Conservation (phyloP, 2,329 filamentous ascomycete species). For the Calonectria montana region DNA sequence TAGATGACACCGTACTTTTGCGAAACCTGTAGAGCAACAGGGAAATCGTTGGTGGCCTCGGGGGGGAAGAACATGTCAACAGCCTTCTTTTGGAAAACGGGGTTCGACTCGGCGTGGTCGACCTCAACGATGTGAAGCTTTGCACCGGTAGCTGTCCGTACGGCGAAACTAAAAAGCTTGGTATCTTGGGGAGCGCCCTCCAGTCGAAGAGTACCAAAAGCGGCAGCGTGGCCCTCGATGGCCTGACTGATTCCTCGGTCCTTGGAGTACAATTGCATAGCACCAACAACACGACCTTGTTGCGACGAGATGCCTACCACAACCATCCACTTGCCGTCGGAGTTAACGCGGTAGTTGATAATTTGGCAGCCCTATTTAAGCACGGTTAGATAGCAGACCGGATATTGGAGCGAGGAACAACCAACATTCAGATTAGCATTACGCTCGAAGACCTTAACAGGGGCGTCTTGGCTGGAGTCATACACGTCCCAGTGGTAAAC, state of each 20-base stretch:
- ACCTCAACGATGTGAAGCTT: conserved; percentile 99
- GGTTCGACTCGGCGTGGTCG: conserved; percentile 90
- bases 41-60: conserved; percentile 96
- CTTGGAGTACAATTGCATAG: conserved; percentile 97
- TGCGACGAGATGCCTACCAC: conserved; percentile 96
- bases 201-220: conserved; percentile 89
- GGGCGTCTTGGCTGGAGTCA: conserved; percentile 80
- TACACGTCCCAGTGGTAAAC: conserved; percentile 99
- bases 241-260: conserved; percentile 97
- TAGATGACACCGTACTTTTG: conserved; percentile 97
- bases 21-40: conserved; percentile 96
- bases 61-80: conserved; percentile 98
- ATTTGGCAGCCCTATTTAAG: conserved; percentile 88
- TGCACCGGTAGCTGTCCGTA: conserved; percentile 87
- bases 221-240: conserved; percentile 96
- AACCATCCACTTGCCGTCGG: conserved; percentile 98
- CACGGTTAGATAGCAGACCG: conserved; percentile 28
- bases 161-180: conserved; percentile 96
- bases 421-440: conserved; percentile 88
- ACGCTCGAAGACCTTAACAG: conserved; percentile 93
- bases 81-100: conserved; percentile 91
- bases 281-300: conserved; percentile 91
- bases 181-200: conserved; percentile 92
- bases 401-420: conserved; percentile 31
- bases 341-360: conserved; percentile 98